Percentiles rank a stretch among this genome's conserved stretches.
Conservation (phyloP, 2,329 filamentous ascomycete genomes). For the Exophiala aquamarina region DNA sequence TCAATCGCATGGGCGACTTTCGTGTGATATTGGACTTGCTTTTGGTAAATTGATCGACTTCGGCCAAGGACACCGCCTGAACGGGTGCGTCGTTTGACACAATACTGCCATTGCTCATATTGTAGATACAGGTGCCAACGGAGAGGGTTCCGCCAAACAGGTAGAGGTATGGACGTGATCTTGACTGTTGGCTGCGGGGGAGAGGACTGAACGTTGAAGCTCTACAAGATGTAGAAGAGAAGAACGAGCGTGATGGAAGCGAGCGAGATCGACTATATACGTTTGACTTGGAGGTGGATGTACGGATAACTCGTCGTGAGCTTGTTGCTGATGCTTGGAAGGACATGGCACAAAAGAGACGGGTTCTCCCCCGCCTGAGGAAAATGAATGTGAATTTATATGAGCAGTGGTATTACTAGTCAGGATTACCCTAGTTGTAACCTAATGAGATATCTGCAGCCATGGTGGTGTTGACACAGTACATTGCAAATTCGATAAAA, state of each 20-base stretch:
- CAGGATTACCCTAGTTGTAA: too few relatives aligned
- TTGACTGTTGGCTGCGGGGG: constrained; percentile 31
- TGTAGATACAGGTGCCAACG: constrained; percentile 52
- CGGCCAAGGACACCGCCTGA: constrained; percentile 63
- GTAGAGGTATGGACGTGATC: constrained; percentile 48
- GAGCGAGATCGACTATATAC: neutral
- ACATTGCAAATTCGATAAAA: too few relatives aligned
- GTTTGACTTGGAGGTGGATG: constrained; percentile 2
- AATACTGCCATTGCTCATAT: constrained; percentile 43
- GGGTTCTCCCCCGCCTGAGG: neutral
- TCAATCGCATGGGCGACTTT: constrained; percentile 89
- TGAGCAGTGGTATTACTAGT: neutral
- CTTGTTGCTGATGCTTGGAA: constrained; percentile 10
- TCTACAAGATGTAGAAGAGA: constrained; percentile 29
- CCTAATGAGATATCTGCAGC: too few relatives aligned
- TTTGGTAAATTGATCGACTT: constrained; percentile 79
- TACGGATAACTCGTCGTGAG: constrained; percentile 13
- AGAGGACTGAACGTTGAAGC: constrained; percentile 16
- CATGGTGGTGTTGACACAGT: too few relatives aligned
- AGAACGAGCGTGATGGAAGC: constrained; percentile 16
- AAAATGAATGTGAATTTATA: neutral
- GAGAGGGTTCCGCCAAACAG: too few relatives aligned
- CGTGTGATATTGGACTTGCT: constrained; percentile 72
- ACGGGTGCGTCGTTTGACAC: constrained; percentile 26
- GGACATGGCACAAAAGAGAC: constrained; percentile 7